Base-by-base conservation (phyloP, 345 rosid species). In the Capsella bursapastoris region DNA sequence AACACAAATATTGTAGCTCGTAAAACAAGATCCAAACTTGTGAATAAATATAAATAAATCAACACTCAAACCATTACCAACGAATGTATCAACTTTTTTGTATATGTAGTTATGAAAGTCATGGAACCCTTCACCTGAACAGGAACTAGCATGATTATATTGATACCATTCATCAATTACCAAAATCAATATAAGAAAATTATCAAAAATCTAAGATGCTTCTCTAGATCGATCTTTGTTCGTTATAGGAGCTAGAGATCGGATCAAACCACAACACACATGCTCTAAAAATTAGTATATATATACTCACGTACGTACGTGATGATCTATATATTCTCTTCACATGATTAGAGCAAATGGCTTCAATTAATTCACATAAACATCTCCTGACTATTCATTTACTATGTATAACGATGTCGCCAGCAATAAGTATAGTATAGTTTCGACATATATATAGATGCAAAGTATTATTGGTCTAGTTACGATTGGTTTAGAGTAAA, bases 271-370 rank as follows among this genome's bases (percentile, higher is more conserved):
- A 38, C 64, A 18, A 7, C 43, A 32, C 71, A 64, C 64, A 73
- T 64, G 48, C 57, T 31, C 47, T 13, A 4, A 18, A 43, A 25
- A 22, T 22, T 63, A 16, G 25, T 27, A 1, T 31, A 14, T 62
- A 18, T 22, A 52, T 72, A 31, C 14, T 34, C 40, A 47, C 6
- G 11, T 29, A 65, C 22, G 32, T 22, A 22, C 25, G 25, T 22
- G 25, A 22, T 49, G 66, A 29, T 61, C 62, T 41, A 72, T 72
- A 72, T 72, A 41, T 62, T 16, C 61, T 41, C 69, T 52, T 62
- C 76, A 62, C 75, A 71, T 71, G 68, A 49, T 61, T 40, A 61
- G 43, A 49, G 31, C 47, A 51, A 49, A 61, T 50, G 41, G 29
- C 43, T 50, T 71, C 61, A 50, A 52, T 28, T 61, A 37, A 49